Evolutionary conservation across 2,329 filamentous ascomycete species (phyloP).

Genomic region (Stagonosporopsis vannaccii): DNA sequence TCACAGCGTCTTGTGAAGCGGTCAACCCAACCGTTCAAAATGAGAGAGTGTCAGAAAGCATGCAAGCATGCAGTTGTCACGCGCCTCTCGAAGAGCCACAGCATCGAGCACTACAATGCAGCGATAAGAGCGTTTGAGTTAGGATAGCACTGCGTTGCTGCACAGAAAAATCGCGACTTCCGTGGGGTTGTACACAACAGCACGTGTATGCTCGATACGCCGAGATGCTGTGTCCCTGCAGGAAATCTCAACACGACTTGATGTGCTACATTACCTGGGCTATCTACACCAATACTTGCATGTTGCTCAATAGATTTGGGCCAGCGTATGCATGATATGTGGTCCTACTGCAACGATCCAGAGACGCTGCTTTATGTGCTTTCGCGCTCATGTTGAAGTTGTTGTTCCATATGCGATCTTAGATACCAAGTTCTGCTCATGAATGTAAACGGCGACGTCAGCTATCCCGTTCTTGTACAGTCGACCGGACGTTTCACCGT

Average conservation of each 20-base stretch:
- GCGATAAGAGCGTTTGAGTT: neutral
- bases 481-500: conserved; percentile 3
- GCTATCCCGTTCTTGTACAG: neutral
- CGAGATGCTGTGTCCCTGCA: neutral
- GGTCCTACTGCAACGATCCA: neutral
- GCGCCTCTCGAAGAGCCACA: neutral
- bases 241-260: neutral
- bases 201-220: neutral
- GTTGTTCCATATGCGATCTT: neutral
- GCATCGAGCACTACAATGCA: neutral
- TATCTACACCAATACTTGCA: no score
- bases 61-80: neutral
- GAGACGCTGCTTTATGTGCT: neutral
- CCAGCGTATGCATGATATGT: neutral
- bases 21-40: neutral
- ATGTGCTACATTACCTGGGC: no score
- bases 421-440: neutral
- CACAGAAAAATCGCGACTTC: neutral
- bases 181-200: neutral
- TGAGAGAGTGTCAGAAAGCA: neutral
- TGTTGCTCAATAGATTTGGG: neutral
- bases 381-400: neutral
- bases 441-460: neutral
- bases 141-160: neutral
- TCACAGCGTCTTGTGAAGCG: neutral